Evolutionary conservation across 192 early-diverging fungal genomes (phyloP).

Genomic region (Umbelopsis vinacea): DNA sequence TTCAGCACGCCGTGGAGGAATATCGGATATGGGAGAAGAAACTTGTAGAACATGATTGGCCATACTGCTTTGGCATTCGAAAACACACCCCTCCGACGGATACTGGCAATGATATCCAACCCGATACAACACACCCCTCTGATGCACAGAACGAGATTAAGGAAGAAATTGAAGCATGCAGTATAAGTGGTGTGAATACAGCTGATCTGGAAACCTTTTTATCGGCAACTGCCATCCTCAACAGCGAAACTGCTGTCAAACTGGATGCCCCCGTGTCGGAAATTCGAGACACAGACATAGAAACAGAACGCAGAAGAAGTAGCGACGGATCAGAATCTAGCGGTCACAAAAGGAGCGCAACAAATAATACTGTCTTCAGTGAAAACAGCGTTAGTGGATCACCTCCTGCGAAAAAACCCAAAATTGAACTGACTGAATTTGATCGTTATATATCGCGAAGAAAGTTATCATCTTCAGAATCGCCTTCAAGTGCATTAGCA

Average conservation of each 20-base stretch:
- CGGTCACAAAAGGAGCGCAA: constrained; percentile 10
- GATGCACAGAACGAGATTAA: neutral
- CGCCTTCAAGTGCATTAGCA: constrained; percentile 16
- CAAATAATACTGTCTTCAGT: neutral
- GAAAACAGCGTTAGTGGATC: constrained; percentile 9
- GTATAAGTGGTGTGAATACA: constrained; percentile 6
- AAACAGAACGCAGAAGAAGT: constrained; percentile 11
- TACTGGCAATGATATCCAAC: neutral
- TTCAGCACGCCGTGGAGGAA: constrained; percentile 68
- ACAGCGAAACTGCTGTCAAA: constrained; percentile 2
- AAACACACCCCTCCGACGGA: constrained; percentile 30
- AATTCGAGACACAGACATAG: constrained; percentile 16
- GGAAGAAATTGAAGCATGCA: neutral
- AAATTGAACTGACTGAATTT: constrained; percentile 23
- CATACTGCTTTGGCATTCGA: constrained; percentile 75
- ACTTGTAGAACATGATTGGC: constrained; percentile 81
- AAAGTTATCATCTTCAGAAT: constrained; percentile 20
- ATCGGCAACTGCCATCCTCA: constrained; percentile 5
- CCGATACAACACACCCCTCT: neutral
- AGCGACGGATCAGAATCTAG: neutral
- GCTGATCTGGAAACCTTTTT: constrained; percentile 8
- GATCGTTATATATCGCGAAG: constrained; percentile 15
- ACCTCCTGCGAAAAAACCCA: constrained; percentile 9
- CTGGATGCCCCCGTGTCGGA: neutral
- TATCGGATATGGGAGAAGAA: constrained; percentile 79